Conservation (phyloP, 345 rosid genomes). For the thale cress (Arabidopsis thaliana) region TAIR10.1 NC_003076.8:16190001-16190500, state of each 20-base stretch:
- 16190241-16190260: background rate
- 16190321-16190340: background rate
- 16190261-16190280: constrained; percentile 13
- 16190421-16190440: background rate
- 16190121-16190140: background rate
- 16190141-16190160: constrained; percentile 3
- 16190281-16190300: constrained; percentile 10
- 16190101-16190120: constrained; percentile 5
- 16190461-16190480: background rate
- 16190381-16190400: constrained; percentile 12
- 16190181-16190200: background rate
- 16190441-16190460: constrained; percentile 5
- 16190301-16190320: constrained; percentile 11
- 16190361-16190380: constrained; percentile 19
- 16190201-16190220: background rate
- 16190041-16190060: constrained; percentile 18
- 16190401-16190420: constrained; percentile 16
- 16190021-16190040: constrained; percentile 13
- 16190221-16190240: background rate
- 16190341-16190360: background rate
- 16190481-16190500: constrained; percentile 10
- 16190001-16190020: constrained; percentile 24
- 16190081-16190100: background rate
- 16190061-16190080: constrained; percentile 11
- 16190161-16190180: background rate